Conservation (phyloP, 2,329 filamentous ascomycete genomes). For the Leptographium procerum region DNA sequence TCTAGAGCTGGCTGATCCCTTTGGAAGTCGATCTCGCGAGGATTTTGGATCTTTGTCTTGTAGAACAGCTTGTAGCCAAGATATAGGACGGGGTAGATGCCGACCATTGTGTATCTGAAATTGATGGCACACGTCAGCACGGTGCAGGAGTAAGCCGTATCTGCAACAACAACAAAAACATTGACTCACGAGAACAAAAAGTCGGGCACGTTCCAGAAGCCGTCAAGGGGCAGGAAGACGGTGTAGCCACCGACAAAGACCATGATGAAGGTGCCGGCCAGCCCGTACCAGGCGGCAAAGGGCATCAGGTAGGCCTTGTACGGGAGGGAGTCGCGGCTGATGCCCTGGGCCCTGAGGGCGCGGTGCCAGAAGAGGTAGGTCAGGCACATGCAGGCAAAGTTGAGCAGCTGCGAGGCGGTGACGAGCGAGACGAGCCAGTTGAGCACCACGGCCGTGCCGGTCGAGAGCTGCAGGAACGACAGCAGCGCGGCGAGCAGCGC, state of each 20-base stretch:
- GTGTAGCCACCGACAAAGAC: slow-evolving; percentile 46
- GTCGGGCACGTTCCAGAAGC: slow-evolving; percentile 18
- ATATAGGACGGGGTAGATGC: slow-evolving; percentile 35
- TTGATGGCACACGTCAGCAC: background rate
- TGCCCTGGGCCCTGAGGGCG: slow-evolving; percentile 13
- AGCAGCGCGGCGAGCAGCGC: slow-evolving; percentile 14
- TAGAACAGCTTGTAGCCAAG: slow-evolving; percentile 56
- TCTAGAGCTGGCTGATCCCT: slow-evolving; percentile 50
- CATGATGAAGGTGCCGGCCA: slow-evolving; percentile 35
- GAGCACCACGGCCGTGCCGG: slow-evolving; percentile 24
- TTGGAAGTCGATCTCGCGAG: slow-evolving; percentile 46
- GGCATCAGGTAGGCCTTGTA: slow-evolving; percentile 40
- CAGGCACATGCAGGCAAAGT: slow-evolving; percentile 32
- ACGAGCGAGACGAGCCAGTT: slow-evolving; percentile 26
- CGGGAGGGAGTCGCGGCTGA: slow-evolving; percentile 29
- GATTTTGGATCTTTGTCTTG: slow-evolving; percentile 43
- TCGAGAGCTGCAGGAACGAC: slow-evolving; percentile 27
- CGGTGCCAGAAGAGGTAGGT: slow-evolving; percentile 36
- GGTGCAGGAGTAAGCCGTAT: no score
- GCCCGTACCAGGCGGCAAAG: slow-evolving; percentile 36
- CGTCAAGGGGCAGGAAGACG: slow-evolving; percentile 25
- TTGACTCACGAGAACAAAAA: slow-evolving; percentile 20
- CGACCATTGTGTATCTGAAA: slow-evolving; percentile 20
- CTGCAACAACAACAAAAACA: no score
- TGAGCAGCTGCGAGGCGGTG: slow-evolving; percentile 28